phyloP scores from a whole-genome alignment of 176 grass and related monocot genomes.

The Bolboschoenus planiculmis region DNA sequence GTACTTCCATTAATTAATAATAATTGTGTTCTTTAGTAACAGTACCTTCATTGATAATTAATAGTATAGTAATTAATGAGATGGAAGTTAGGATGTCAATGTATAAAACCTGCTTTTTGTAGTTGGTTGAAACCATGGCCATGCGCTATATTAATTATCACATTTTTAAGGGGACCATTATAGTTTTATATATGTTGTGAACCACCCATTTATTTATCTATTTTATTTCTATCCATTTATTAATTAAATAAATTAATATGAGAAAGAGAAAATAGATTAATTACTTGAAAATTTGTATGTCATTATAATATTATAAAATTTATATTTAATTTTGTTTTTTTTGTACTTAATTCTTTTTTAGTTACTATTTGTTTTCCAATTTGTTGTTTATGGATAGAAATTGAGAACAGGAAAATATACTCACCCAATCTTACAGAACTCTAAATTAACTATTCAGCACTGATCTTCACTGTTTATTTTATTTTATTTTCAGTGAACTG shows the following conservation, averaged over 20 bases:
- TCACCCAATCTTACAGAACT: neutral
- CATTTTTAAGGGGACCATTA: slow-evolving; percentile 12
- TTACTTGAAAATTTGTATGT: neutral
- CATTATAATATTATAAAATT: neutral
- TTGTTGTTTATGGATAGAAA: neutral
- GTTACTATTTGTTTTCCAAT: neutral
- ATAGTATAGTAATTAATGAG: neutral
- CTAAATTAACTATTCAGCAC: neutral
- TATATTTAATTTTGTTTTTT: neutral
- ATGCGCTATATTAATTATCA: neutral
- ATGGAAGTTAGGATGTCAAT: slow-evolving; percentile 27
- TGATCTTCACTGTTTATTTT: neutral
- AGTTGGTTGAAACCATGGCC: slow-evolving; percentile 6
- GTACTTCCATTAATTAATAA: no score
- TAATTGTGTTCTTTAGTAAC: no score
- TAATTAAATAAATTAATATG: neutral
- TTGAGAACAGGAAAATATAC: neutral
- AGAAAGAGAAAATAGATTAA: neutral
- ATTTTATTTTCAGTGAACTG: neutral
- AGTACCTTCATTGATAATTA: no score
- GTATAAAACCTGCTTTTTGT: neutral
- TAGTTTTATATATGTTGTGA: neutral
- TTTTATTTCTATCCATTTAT: neutral
- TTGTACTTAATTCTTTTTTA: neutral
- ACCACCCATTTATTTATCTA: neutral